Evolutionary conservation across 2,329 filamentous ascomycete genomes (phyloP).

Genomic region (Aspergillus sojae): DNA sequence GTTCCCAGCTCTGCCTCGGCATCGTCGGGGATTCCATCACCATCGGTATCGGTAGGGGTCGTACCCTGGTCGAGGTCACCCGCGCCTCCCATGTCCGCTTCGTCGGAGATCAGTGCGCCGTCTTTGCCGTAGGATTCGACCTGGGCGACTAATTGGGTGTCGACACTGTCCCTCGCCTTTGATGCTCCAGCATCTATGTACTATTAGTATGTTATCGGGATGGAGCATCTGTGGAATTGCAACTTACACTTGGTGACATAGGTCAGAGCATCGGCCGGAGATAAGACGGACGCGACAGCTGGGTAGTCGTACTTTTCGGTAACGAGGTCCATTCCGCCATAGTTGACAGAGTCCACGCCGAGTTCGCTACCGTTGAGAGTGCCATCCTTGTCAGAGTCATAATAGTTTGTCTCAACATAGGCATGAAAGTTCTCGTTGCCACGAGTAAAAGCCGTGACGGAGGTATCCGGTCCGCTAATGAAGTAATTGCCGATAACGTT

Average conservation of each 20-base stretch:
- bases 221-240: neutral
- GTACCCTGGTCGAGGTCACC: slow-evolving; percentile 17
- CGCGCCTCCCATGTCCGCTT: slow-evolving; percentile 17
- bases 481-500: slow-evolving; percentile 63
- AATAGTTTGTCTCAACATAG: slow-evolving; percentile 57
- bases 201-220: neutral
- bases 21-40: slow-evolving; percentile 22
- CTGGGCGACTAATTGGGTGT: slow-evolving; percentile 14
- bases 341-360: slow-evolving; percentile 13
- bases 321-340: slow-evolving; percentile 20
- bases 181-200: slow-evolving; percentile 17
- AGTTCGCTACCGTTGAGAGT: slow-evolving; percentile 46
- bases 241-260: slow-evolving; percentile 18
- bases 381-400: slow-evolving; percentile 55
- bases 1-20: slow-evolving; percentile 18
- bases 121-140: slow-evolving; percentile 16
- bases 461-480: slow-evolving; percentile 56
- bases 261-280: slow-evolving; percentile 13
- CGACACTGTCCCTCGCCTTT: slow-evolving; percentile 18
- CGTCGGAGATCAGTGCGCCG: slow-evolving; percentile 20
- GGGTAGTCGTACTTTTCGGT: slow-evolving; percentile 18
- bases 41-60: slow-evolving; percentile 16
- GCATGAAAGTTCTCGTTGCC: slow-evolving; percentile 59
- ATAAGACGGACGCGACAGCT: slow-evolving; percentile 9
- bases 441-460: slow-evolving; percentile 55